phyloP scores from a whole-genome alignment of 2,329 filamentous ascomycete species.

The Diaporthe citriasiana region DNA sequence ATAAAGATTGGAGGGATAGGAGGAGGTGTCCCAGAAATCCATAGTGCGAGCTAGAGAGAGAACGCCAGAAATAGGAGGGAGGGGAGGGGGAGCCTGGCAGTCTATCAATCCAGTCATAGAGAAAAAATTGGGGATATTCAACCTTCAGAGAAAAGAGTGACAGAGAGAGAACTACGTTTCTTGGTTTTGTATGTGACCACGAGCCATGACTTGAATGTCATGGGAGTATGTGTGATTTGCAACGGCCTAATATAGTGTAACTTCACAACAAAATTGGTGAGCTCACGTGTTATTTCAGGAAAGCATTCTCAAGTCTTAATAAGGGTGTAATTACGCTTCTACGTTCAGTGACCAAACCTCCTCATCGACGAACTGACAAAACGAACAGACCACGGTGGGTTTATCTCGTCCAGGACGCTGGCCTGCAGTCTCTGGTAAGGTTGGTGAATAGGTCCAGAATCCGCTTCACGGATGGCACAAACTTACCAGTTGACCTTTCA shows the following conservation, averaged over 20 bases:
- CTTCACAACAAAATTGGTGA: no score
- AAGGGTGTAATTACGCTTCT: no score
- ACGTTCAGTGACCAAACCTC: conserved; percentile 12
- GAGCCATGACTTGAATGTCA: no score
- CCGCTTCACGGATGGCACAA: not conserved
- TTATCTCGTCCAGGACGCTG: not conserved
- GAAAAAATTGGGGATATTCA: not conserved
- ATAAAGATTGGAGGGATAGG: not conserved
- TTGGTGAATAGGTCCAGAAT: not conserved
- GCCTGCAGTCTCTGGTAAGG: not conserved
- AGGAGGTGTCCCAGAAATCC: not conserved
- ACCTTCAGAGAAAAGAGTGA: not conserved
- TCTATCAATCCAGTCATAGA: conserved; percentile 28
- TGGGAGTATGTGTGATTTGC: no score
- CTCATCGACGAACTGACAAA: conserved; percentile 16
- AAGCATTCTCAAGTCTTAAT: no score
- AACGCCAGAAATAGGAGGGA: not conserved
- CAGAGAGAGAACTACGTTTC: not conserved
- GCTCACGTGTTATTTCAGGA: no score
- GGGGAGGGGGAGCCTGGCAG: not conserved
- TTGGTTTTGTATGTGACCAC: not conserved
- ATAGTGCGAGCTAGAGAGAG: conserved; percentile 28
- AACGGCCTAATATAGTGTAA: no score
- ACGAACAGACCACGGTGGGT: conserved; percentile 6
- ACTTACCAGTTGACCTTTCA: not conserved